Evolutionary conservation across 2,329 filamentous ascomycete species (phyloP), one percentile per base, ranked within the genome.

Genomic region (Cercospora zeina): DNA sequence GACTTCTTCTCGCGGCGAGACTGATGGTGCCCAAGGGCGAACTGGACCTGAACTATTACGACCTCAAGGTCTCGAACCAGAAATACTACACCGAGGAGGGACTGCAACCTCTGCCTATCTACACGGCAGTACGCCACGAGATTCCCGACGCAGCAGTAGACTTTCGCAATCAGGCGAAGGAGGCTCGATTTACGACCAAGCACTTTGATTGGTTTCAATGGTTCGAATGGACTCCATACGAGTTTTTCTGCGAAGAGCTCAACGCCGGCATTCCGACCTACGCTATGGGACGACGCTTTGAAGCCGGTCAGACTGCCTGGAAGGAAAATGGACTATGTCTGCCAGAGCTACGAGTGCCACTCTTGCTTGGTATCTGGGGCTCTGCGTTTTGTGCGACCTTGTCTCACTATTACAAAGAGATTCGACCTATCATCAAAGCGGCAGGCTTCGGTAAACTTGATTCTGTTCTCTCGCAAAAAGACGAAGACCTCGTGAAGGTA

Each of bases 311-410:
- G 45, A 89, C 89, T 63, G 77, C 89, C 3, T 81, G 85, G 66
- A 81, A 85, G 45, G 77, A 83, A 0, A 87, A 88, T 31, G 82
- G 85, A 9, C 85, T 89, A 24, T 87, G 90, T 47, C 80, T 96
- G 3, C 95, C 95, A 0, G 95, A 99, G 76, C 78, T 95, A 30
- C 87, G 92, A 45, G 82, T 96, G 62, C 90, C 93, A 0, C 81
- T 95, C 7, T 81, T 97, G 51, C 85, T 99, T 80, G 95, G 95
- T 0, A 89, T 97, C n/a, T 99, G 95, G 82, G 95, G 95, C 1
- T 96, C 90, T 68, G 95, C 95, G 2, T 97, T 99, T 73, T 97
- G 95, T 70, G 95, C 95, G 0, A 97, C 95, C 0, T 79, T 99
- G 0, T 93, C 90, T 47, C 95, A 97, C 75, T 99, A 99, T 74